Conservation (phyloP, 169 alveolate genomes). For the Plasmodium ovale region DNA sequence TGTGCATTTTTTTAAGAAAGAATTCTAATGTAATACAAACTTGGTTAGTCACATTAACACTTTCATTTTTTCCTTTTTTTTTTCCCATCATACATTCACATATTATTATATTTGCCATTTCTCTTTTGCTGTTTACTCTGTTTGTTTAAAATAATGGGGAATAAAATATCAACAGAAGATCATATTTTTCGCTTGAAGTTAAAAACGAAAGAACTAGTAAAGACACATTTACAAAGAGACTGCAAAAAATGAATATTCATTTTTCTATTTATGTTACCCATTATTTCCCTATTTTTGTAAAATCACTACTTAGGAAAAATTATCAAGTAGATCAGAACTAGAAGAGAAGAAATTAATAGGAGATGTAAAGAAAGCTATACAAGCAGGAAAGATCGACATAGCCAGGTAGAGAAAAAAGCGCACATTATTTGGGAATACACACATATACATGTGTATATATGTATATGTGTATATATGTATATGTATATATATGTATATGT, state of each 20-base stretch:
- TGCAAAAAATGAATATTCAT: background rate
- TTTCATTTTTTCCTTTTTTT: no score
- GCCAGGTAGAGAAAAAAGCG: conserved; percentile 38
- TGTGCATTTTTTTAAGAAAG: background rate
- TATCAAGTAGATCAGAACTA: conserved; percentile 55
- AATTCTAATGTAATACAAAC: no score
- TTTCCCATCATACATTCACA: no score
- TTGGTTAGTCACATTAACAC: no score
- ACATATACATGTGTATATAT: no score
- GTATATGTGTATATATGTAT: no score
- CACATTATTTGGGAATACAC: background rate
- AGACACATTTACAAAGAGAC: background rate
- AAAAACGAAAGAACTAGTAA: conserved; percentile 74
- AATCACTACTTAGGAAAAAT: conserved; percentile 57
- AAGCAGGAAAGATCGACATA: conserved; percentile 67
- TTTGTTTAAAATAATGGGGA: conserved; percentile 41
- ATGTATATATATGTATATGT: no score
- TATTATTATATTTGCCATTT: no score
- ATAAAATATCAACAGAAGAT: conserved; percentile 69
- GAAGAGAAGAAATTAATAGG: conserved; percentile 45
- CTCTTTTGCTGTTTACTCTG: background rate
- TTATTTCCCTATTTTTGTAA: no score
- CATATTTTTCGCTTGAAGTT: conserved; percentile 66
- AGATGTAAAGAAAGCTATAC: conserved; percentile 71
- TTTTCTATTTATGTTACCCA: no score